A percentile compares a stretch with the other conserved stretches of the same genome.
These are phyloP conservation scores for Wickerhamomyces ciferrii DNA, from an alignment of 805 yeast genomes.

Conservation along the genomic window DNA sequence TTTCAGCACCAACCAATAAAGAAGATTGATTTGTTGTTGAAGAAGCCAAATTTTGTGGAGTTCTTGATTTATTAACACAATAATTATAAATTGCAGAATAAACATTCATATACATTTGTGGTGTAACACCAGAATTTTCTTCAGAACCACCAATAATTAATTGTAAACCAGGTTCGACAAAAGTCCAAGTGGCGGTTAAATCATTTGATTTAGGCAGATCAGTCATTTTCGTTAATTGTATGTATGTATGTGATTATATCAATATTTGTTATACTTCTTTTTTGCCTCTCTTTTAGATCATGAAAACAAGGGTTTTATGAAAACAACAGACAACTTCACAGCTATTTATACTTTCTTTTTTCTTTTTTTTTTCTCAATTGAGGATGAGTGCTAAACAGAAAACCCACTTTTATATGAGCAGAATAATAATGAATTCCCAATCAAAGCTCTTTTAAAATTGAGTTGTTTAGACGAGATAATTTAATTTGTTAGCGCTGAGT, in stretches of 20 bases:
- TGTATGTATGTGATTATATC: neutral
- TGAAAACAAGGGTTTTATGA: too few species aligned
- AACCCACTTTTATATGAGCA: too few species aligned
- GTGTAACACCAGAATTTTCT: conserved; percentile 56
- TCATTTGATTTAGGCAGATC: conserved; percentile 53
- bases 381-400: too few species aligned
- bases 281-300: neutral
- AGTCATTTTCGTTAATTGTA: conserved; percentile 8
- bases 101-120: conserved; percentile 78
- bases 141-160: conserved; percentile 61
- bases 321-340: too few species aligned
- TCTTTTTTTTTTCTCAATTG: too few species aligned
- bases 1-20: conserved; percentile 80
- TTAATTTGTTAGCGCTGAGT: too few species aligned
- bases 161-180: conserved; percentile 71
- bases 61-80: conserved; percentile 75
- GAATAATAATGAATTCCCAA: too few species aligned
- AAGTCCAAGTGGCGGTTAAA: conserved; percentile 67
- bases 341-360: too few species aligned
- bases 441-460: too few species aligned
- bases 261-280: neutral
- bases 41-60: conserved; percentile 28
- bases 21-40: conserved; percentile 27
- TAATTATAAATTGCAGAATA: conserved; percentile 92
- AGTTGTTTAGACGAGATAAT: too few species aligned